Percentiles rank a stretch among this genome's conserved stretches.
Conservation (phyloP, 176 grass and related monocot species). For the Neostapfia colusana region DNA sequence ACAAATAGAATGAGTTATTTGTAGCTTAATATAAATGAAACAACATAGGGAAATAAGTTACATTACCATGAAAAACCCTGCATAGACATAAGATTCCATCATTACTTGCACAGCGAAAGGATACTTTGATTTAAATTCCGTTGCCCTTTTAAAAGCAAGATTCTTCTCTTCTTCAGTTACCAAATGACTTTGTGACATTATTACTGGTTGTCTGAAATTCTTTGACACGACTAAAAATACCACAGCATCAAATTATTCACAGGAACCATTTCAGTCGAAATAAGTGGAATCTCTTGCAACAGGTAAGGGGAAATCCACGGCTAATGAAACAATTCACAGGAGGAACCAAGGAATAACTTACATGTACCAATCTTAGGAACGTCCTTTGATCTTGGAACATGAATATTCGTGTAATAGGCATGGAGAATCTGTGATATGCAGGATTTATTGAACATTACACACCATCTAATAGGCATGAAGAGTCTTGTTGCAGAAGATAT, state of each 20-base stretch:
- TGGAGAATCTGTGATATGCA: neutral
- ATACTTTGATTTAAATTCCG: slow-evolving; percentile 67
- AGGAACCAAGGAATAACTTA: neutral
- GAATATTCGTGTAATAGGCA: neutral
- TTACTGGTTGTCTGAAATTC: neutral
- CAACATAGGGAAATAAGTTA: slow-evolving; percentile 13
- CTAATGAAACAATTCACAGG: neutral
- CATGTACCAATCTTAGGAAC: neutral
- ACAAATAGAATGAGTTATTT: slow-evolving; percentile 15
- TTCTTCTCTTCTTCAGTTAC: neutral
- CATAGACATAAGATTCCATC: slow-evolving; percentile 83
- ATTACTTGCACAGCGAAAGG: slow-evolving; percentile 58
- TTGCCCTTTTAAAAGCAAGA: slow-evolving; percentile 34
- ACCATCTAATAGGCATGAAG: neutral
- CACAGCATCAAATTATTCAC: neutral
- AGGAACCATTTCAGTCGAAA: neutral
- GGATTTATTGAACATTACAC: neutral
- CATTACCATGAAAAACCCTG: slow-evolving; percentile 88
- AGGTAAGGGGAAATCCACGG: neutral
- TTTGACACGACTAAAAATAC: neutral
- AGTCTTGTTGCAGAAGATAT: neutral
- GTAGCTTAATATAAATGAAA: slow-evolving; percentile 3
- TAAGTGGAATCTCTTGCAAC: neutral
- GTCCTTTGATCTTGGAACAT: neutral
- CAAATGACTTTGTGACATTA: neutral